Percentiles rank a stretch among this genome's conserved stretches.
These are phyloP conservation scores for Penicillium digitatum DNA, from an alignment of 2,329 filamentous ascomycete genomes.

Conservation along the genomic window DNA sequence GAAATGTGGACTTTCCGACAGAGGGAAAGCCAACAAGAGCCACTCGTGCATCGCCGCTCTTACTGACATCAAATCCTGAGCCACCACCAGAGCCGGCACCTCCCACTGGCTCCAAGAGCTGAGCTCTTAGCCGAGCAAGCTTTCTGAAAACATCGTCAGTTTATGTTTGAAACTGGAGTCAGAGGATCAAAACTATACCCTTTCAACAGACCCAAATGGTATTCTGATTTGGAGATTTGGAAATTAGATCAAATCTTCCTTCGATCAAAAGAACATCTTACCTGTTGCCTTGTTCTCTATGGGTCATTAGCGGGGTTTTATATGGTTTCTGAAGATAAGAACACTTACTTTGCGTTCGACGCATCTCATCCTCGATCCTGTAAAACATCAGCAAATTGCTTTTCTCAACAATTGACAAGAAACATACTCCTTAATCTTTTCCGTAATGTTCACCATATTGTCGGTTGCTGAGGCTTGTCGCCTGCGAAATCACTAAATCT, in stretches of 20 bases:
- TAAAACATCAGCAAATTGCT: conserved; percentile 8
- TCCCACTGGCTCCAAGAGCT: conserved; percentile 83
- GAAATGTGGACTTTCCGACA: conserved; percentile 95
- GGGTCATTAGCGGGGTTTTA: conserved; percentile 28
- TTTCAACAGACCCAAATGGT: conserved; percentile 95
- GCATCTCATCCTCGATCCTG: conserved; percentile 99
- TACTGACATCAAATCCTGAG: conserved; percentile 83
- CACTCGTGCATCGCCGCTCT: conserved; percentile 93
- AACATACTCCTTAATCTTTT: conserved; percentile 95
- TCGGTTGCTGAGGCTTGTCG: conserved; percentile 18
- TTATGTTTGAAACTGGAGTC: not conserved
- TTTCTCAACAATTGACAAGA: conserved; percentile 7
- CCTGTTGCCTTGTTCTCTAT: conserved; percentile 98
- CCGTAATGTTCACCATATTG: conserved; percentile 97
- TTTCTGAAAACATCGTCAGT: conserved; percentile 60
- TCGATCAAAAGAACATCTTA: conserved; percentile 47
- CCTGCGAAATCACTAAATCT: conserved; percentile 19
- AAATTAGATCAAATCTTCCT: conserved; percentile 5
- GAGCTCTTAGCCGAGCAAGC: conserved; percentile 87
- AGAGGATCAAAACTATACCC: conserved; percentile 55
- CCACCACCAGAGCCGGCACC: conserved; percentile 75
- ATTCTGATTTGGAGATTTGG: conserved; percentile 59
- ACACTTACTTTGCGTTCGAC: conserved; percentile 86
- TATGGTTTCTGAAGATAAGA: conserved; percentile 7
- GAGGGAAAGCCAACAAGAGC: conserved; percentile 98